Evolutionary conservation across 1,284 basidiomycete species (phyloP), one percentile per base, ranked within the genome.

Genomic region (Rhodotorula sp.): DNA sequence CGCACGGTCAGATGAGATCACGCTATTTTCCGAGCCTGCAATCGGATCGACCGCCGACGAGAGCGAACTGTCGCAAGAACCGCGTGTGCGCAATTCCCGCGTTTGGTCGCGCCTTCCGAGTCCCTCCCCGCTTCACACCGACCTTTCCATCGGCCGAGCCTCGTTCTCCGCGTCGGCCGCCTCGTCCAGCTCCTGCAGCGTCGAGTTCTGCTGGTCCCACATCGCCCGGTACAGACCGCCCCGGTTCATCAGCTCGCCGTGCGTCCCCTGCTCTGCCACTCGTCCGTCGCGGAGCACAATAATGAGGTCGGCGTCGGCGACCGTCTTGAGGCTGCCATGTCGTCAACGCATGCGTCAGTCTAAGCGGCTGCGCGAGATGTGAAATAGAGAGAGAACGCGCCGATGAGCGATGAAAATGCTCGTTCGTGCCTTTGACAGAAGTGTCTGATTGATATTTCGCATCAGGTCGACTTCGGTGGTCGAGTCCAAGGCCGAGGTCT

Each of bases 381-480:
- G 9, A 47, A 3, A 20, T 39, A 22, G 47, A 30, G 30, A 22
- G 30, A 11, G 30, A 39, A 74, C 79, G 62, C 58, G 83, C 82
- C 85, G 79, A 76, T 96, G 94, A 0, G 94, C 94, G 70, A 97
- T 93, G 79, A 99, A 98, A 72, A 99, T 91, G 69, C 92, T 93
- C 13, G 95, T 99, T 62, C 92, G 86, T 11, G 86, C 84, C 74
- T 89, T 88, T 74, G 89, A 87, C 34, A 90, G 81, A 30, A 99
- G 82, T 0, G 87, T 88, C 24, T 82, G 83, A 77, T 98, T 91
- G 80, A 99, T 91, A 78, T 96, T 97, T 74, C 87, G 86, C 94
- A 98, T 98, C 61, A 99, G 83, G 79, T 96, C 94, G 1, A 89
- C 86, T 80, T 98, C 95, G 0, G 95, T 98, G 76, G 92, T 90